Evolutionary conservation across 176 grass and related monocot species (phyloP), one percentile per base, ranked within the genome.

Genomic region (Cenchrus fungigraminus): DNA sequence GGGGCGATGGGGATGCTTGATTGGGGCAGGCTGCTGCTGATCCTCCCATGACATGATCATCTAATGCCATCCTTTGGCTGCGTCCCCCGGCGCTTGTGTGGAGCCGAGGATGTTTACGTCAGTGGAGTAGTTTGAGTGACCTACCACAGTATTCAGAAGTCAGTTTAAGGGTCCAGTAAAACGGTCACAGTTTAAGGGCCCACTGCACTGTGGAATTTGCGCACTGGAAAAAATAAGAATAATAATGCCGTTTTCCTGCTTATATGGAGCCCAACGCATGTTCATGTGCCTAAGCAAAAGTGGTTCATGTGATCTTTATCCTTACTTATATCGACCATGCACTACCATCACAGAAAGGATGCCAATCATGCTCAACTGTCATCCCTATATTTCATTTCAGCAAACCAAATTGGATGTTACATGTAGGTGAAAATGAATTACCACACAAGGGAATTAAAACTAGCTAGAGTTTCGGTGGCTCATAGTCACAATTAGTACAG

Each of bases 11-110:
- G 22, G 66, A 4, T 73, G 14, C 28, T 65, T 86, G 73, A 83
- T 82, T 83, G 73, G 65, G 79, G 79, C 51, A 68, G n/a, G 42
- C 78, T 68, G 43, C 65, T 58, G 44, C 65, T 58, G 44, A 85
- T 89, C 88, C 74, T 85, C 88, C 22, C 22, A 66, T 83, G 78
- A 77, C 56, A 86, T 77, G 83, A 89, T 77, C 88, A 86, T 77
- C 83, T 58, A 63, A 86, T 62, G 57, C 73, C 79, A 86, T 76
- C 74, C 57, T 52, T 71, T 90, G 65, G 64, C 73, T 50, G 42
- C 82, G 68, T 61, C 73, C 64, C 10, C 3, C 37, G 37, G 3
- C 37, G 34, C 56, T 51, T 31, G 17, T 62, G 82, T 81, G 83
- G 88, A 72, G 84, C 83, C 79, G 5, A 40, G 15, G 12, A 66